A percentile compares a stretch with the other conserved stretches of the same genome.
Evolutionary conservation across 192 early-diverging fungal genomes (phyloP).

Genomic region (Dissophora globulifera): DNA sequence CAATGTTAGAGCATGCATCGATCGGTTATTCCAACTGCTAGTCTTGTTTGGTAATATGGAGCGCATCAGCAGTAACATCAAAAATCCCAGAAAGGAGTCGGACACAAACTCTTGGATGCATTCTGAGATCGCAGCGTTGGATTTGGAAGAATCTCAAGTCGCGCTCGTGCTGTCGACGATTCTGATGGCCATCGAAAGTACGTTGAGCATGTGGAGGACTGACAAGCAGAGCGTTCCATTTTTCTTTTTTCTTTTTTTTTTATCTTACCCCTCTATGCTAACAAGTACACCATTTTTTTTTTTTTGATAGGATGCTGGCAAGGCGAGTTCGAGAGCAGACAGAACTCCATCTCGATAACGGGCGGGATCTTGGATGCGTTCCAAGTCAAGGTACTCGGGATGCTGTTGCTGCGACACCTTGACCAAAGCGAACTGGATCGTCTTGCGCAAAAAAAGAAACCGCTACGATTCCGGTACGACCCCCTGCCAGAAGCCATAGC

Average conservation of each 20-base stretch:
- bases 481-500: no score
- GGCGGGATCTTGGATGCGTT: constrained; percentile 20
- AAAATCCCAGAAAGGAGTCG: not conserved
- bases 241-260: no score
- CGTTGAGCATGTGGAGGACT: not conserved
- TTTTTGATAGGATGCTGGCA: constrained; percentile 28
- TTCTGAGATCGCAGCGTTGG: constrained; percentile 10
- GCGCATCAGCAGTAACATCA: not conserved
- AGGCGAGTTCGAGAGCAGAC: not conserved
- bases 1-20: constrained; percentile 7
- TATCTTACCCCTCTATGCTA: no score
- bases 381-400: constrained; percentile 36
- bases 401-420: constrained; percentile 37
- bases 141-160: constrained; percentile 11
- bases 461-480: constrained; percentile 28
- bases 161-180: constrained; percentile 12
- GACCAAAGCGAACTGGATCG: constrained; percentile 47
- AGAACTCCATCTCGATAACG: not conserved
- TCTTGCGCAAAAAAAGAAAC: constrained; percentile 39
- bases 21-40: constrained; percentile 19
- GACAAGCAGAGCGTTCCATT: no score
- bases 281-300: no score
- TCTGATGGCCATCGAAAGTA: constrained; percentile 31
- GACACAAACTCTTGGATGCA: constrained; percentile 2
- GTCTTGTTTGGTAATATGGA: constrained; percentile 18